A percentile compares a stretch with the other conserved stretches of the same genome.
phyloP scores from a whole-genome alignment of 176 grass and related monocot genomes.

The Carex scoparia region DNA sequence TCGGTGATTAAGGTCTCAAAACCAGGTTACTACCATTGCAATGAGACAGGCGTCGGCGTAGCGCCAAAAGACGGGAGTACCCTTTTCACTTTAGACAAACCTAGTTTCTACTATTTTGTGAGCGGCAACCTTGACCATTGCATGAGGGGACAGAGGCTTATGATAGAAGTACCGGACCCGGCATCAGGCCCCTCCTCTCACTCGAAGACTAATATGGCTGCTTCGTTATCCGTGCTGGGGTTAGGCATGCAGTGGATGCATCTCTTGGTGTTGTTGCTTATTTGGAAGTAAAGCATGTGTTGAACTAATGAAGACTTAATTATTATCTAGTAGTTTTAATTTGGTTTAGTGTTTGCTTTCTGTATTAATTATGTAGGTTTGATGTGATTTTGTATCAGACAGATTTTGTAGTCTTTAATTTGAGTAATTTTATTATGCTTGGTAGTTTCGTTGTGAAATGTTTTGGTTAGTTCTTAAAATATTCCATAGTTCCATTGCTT shows the following conservation, averaged over 20 bases:
- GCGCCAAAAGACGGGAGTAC: slow-evolving; percentile 45
- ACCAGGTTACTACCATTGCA: slow-evolving; percentile 82
- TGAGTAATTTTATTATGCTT: neutral
- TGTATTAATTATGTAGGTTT: neutral
- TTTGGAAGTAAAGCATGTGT: slow-evolving; percentile 8
- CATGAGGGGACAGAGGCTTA: slow-evolving; percentile 51
- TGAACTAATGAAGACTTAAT: neutral
- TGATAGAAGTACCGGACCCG: slow-evolving; percentile 32
- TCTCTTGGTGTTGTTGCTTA: slow-evolving; percentile 6
- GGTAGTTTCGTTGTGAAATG: neutral
- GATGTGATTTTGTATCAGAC: neutral
- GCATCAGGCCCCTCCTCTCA: neutral
- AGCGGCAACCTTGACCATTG: slow-evolving; percentile 54
- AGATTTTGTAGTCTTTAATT: neutral
- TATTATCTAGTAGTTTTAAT: neutral
- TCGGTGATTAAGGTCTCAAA: slow-evolving; percentile 53
- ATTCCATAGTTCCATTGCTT: neutral
- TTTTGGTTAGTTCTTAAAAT: neutral
- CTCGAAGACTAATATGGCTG: neutral
- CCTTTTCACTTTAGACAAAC: slow-evolving; percentile 39
- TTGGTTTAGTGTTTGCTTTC: neutral
- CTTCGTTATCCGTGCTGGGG: slow-evolving; percentile 7
- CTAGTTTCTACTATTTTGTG: slow-evolving; percentile 55
- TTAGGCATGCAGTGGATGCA: neutral
- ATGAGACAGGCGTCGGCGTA: slow-evolving; percentile 19